A percentile compares a stretch with the other conserved stretches of the same genome.
These are phyloP conservation scores for Musa itinerans DNA, from an alignment of 176 grass and related monocot species.

Conservation along the genomic window DNA sequence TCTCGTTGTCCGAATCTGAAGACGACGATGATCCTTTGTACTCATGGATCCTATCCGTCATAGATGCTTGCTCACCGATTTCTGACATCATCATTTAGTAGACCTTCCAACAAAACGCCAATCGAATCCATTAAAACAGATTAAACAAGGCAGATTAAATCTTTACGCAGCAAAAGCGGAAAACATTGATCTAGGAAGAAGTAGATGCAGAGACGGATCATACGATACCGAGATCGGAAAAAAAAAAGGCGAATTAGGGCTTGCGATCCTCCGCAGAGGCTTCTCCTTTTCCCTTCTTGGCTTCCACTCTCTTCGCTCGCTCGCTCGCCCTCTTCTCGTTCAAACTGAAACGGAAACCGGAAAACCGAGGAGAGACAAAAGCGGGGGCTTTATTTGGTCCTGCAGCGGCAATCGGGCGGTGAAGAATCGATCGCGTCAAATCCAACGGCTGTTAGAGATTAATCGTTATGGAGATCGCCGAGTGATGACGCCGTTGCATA, in stretches of 20 bases:
- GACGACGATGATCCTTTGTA: conserved; percentile 46
- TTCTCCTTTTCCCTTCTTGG: not conserved
- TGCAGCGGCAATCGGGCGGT: not conserved
- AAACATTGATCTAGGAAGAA: not conserved
- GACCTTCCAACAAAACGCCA: not conserved
- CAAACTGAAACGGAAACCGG: not conserved
- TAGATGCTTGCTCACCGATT: conserved; percentile 42
- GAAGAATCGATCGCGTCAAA: not conserved
- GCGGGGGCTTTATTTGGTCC: not conserved
- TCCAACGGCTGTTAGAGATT: not conserved
- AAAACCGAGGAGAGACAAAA: not conserved
- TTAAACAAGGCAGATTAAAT: not conserved
- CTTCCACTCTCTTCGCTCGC: not conserved
- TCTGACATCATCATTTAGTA: conserved; percentile 57
- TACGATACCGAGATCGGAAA: not conserved
- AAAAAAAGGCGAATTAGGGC: too few species aligned
- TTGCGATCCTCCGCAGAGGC: not conserved
- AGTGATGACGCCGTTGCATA: not conserved
- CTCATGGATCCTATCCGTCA: conserved; percentile 57
- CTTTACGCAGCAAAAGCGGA: too few species aligned
- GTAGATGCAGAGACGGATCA: not conserved
- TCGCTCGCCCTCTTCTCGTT: not conserved
- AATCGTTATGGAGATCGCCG: not conserved
- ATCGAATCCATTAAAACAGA: not conserved
- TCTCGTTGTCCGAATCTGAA: conserved; percentile 62